phyloP scores from a whole-genome alignment of 768 basidiomycete species.

The Udeniomyces megalosporus region DNA sequence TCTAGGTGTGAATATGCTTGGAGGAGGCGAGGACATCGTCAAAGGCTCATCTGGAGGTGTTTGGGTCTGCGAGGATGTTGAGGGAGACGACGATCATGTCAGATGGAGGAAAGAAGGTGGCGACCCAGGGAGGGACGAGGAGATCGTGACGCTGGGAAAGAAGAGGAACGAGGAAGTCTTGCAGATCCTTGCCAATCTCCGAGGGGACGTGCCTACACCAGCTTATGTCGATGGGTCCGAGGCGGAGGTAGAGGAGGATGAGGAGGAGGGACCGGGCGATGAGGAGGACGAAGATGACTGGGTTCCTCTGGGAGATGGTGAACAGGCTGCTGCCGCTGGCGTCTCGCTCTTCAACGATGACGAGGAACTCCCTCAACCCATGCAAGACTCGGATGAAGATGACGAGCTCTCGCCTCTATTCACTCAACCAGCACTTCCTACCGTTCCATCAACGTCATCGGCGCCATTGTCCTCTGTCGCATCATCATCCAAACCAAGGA shows the following conservation, averaged over 20 bases:
- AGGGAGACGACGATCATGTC: not conserved
- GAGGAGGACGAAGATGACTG: slow-evolving; percentile 6
- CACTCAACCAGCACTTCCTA: not conserved
- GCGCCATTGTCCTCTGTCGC: no score
- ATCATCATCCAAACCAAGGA: no score
- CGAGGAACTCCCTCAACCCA: not conserved
- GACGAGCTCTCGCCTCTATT: slow-evolving; percentile 3
- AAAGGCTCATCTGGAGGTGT: not conserved
- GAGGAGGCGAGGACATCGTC: not conserved
- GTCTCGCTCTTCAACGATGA: not conserved
- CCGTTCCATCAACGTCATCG: not conserved
- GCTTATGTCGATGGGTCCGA: not conserved
- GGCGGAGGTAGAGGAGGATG: not conserved
- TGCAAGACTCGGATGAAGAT: not conserved
- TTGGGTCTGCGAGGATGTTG: slow-evolving; percentile 11
- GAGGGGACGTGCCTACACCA: not conserved
- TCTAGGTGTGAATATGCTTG: slow-evolving; percentile 7
- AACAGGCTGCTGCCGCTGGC: not conserved
- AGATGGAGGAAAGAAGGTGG: not conserved
- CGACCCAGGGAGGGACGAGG: not conserved
- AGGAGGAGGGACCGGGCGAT: not conserved
- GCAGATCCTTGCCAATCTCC: not conserved
- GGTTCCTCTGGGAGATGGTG: not conserved
- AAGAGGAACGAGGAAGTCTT: slow-evolving; percentile 1
- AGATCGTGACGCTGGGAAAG: not conserved